A percentile compares a stretch with the other conserved stretches of the same genome.
Evolutionary conservation across 495 filamentous ascomycete species (phyloP).

Genomic region (Tuber melanosporum): DNA sequence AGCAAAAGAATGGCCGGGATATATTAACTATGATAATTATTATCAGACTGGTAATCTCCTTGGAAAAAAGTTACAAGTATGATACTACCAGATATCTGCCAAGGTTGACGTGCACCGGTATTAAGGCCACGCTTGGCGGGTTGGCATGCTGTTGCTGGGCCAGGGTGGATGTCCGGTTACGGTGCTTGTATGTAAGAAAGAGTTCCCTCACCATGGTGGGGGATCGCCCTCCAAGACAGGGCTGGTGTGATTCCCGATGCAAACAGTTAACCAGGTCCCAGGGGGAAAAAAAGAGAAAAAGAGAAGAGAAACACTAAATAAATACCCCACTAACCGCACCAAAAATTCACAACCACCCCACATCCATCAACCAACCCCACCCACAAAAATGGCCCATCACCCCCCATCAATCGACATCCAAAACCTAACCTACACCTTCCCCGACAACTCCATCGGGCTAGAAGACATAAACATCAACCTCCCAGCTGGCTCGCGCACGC

Average conservation of each 20-base stretch:
- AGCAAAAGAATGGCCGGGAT: too few species aligned
- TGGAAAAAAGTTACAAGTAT: too few species aligned
- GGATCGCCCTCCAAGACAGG: neutral
- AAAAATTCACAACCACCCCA: neutral
- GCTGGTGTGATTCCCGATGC: neutral
- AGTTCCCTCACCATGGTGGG: too few species aligned
- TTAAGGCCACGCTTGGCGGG: too few species aligned
- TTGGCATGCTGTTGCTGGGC: too few species aligned
- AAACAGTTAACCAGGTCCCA: neutral
- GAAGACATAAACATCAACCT: conserved; percentile 63
- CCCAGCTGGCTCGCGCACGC: conserved; percentile 74
- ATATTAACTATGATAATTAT: too few species aligned
- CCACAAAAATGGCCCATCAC: conserved; percentile 26
- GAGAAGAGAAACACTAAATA: neutral
- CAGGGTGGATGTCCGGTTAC: too few species aligned
- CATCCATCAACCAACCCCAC: neutral
- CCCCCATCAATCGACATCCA: conserved; percentile 55
- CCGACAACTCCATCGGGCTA: conserved; percentile 69
- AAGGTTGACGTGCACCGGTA: too few species aligned
- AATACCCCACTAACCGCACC: neutral
- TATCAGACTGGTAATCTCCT: too few species aligned
- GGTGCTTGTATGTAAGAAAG: too few species aligned
- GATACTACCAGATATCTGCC: too few species aligned
- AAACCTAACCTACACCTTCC: conserved; percentile 81
- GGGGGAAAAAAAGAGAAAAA: neutral